Conservation (phyloP, 148 eudicot species). For the Rhododendron ovatum region DNA sequence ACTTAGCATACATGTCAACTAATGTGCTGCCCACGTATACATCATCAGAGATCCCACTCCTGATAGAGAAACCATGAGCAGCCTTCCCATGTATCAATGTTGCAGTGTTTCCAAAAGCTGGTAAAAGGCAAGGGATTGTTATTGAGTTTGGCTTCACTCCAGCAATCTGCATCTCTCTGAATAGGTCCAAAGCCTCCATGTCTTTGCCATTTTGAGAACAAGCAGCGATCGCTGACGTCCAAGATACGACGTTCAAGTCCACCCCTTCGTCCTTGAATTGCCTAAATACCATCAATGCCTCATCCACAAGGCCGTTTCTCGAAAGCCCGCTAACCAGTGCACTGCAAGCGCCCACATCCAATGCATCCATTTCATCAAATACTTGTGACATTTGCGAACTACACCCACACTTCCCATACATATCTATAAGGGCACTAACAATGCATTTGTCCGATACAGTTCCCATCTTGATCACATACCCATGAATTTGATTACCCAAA, state of each 20-base stretch:
- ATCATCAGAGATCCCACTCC: constrained; percentile 34
- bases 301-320: constrained; percentile 48
- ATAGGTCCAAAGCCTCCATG: constrained; percentile 58
- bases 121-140: constrained; percentile 64
- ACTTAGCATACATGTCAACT: constrained; percentile 67
- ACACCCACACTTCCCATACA: constrained; percentile 56
- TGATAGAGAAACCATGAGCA: constrained; percentile 53
- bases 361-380: constrained; percentile 35
- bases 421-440: constrained; percentile 46
- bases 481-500: constrained; percentile 47
- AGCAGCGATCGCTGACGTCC: constrained; percentile 62
- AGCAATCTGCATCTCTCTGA: constrained; percentile 53
- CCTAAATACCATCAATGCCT: constrained; percentile 38
- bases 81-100: constrained; percentile 64
- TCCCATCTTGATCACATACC: constrained; percentile 47
- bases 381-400: constrained; percentile 40
- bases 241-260: constrained; percentile 57
- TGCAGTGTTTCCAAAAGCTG: constrained; percentile 65
- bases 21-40: constrained; percentile 53
- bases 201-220: constrained; percentile 67
- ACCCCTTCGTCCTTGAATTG: constrained; percentile 35
- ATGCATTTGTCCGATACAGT: constrained; percentile 39
- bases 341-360: constrained; percentile 50
- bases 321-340: constrained; percentile 56
- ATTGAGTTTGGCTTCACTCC: constrained; percentile 56